Percentiles rank a stretch among this genome's conserved stretches.
Evolutionary conservation across 2,329 filamentous ascomycete species (phyloP).

Genomic region (Metarhizium anisopliae): DNA sequence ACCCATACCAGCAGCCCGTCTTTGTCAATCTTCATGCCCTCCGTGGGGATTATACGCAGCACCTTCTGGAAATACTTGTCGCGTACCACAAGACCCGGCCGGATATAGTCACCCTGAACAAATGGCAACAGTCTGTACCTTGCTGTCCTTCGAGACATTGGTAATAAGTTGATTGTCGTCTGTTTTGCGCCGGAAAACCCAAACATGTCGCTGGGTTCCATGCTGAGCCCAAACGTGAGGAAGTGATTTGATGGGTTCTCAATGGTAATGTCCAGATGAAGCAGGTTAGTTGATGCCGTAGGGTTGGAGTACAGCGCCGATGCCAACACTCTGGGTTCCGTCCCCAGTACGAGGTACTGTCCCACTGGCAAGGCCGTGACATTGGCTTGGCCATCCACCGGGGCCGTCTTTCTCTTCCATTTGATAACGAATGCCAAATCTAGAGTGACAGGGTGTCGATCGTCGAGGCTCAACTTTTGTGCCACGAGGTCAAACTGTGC

Average conservation of each 20-base stretch:
- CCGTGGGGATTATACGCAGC: slow-evolving; percentile 69
- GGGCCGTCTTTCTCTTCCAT: slow-evolving; percentile 56
- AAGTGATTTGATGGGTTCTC: slow-evolving; percentile 95
- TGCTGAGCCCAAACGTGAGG: slow-evolving; percentile 80
- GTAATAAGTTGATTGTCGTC: slow-evolving; percentile 70
- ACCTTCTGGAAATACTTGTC: slow-evolving; percentile 94
- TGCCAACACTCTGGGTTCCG: slow-evolving; percentile 77
- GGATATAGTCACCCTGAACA: slow-evolving; percentile 57
- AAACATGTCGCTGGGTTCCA: slow-evolving; percentile 90
- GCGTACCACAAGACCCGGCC: slow-evolving; percentile 64
- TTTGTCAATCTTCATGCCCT: slow-evolving; percentile 58
- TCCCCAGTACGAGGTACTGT: slow-evolving; percentile 68
- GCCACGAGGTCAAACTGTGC: slow-evolving; percentile 65
- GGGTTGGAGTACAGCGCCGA: slow-evolving; percentile 36
- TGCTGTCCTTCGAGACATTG: slow-evolving; percentile 66
- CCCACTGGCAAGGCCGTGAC: slow-evolving; percentile 67
- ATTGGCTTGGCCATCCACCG: slow-evolving; percentile 32
- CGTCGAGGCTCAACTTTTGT: slow-evolving; percentile 72
- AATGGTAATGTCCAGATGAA: slow-evolving; percentile 53
- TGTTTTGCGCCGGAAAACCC: slow-evolving; percentile 87
- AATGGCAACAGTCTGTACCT: slow-evolving; percentile 67
- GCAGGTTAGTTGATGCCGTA: slow-evolving; percentile 22
- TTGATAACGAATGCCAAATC: slow-evolving; percentile 67
- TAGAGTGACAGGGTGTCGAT: slow-evolving; percentile 65
- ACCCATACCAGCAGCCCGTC: slow-evolving; percentile 58